These are phyloP conservation scores for Teratosphaeria nubilosa DNA, from an alignment of 2,329 filamentous ascomycete species.

Conservation along the genomic window DNA sequence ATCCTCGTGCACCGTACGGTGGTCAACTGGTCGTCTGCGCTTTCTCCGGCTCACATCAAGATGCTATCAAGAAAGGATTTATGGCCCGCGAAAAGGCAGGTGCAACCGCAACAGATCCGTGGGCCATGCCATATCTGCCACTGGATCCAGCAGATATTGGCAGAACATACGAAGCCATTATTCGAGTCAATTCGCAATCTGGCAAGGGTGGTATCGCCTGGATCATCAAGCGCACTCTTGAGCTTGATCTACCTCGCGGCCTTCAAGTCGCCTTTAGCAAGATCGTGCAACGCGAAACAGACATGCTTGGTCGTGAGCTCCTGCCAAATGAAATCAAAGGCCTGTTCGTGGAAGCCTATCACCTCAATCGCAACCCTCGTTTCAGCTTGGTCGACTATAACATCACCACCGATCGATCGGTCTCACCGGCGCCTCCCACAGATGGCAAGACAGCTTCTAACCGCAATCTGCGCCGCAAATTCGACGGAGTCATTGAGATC, in stretches of 20 bases:
- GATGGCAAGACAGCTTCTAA: slow-evolving; percentile 54
- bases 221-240: slow-evolving; percentile 81
- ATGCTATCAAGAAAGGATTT: slow-evolving; percentile 89
- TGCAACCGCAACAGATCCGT: slow-evolving; percentile 54
- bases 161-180: slow-evolving; percentile 94
- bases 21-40: slow-evolving; percentile 86
- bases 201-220: slow-evolving; percentile 92
- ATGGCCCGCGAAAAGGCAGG: slow-evolving; percentile 54
- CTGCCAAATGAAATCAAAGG: slow-evolving; percentile 71
- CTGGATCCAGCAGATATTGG: slow-evolving; percentile 90
- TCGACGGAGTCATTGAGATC: slow-evolving; percentile 74
- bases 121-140: slow-evolving; percentile 85
- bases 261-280: slow-evolving; percentile 85
- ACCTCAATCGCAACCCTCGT: slow-evolving; percentile 69
- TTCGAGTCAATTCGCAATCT: slow-evolving; percentile 92
- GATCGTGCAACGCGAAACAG: slow-evolving; percentile 73
- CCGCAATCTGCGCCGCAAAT: slow-evolving; percentile 67
- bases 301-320: slow-evolving; percentile 73
- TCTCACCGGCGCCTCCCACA: slow-evolving; percentile 58
- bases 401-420: slow-evolving; percentile 73
- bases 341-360: slow-evolving; percentile 84
- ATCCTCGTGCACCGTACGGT: slow-evolving; percentile 81
- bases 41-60: slow-evolving; percentile 86
- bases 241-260: slow-evolving; percentile 85
- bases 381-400: slow-evolving; percentile 87